These are phyloP conservation scores for Exophiala xenobiotica DNA, from an alignment of 2,329 filamentous ascomycete species.

Conservation along the genomic window DNA sequence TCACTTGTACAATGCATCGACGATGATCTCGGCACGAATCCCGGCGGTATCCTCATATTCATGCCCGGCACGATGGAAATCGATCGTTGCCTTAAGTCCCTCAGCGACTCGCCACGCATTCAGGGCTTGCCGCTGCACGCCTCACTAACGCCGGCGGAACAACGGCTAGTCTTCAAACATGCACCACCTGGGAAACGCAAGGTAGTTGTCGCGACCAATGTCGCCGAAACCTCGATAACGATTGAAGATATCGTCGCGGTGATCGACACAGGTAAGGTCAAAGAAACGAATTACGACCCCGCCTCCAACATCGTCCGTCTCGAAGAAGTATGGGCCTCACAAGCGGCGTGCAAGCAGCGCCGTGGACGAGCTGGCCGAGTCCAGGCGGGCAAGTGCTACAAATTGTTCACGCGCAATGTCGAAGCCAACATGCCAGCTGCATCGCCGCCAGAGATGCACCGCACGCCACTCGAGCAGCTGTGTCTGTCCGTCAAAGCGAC, in stretches of 20 bases:
- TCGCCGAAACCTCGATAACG: conserved; percentile 96
- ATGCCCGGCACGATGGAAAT: conserved; percentile 91
- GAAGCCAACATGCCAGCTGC: conserved; percentile 82
- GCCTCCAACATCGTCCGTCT: conserved; percentile 91
- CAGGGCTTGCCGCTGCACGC: conserved; percentile 88
- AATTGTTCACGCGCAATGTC: conserved; percentile 83
- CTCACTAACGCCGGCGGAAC: conserved; percentile 82
- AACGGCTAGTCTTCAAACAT: conserved; percentile 78
- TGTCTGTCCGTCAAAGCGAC: conserved; percentile 84
- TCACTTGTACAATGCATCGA: conserved; percentile 82
- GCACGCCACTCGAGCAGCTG: conserved; percentile 89
- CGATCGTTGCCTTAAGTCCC: conserved; percentile 69
- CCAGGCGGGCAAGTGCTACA: conserved; percentile 87
- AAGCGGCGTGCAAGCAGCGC: conserved; percentile 90
- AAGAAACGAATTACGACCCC: conserved; percentile 92
- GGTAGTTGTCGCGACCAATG: conserved; percentile 91
- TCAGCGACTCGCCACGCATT: conserved; percentile 64
- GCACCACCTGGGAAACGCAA: conserved; percentile 81
- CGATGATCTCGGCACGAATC: conserved; percentile 66
- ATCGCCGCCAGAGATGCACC: conserved; percentile 88
- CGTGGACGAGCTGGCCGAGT: conserved; percentile 92
- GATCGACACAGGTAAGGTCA: conserved; percentile 91
- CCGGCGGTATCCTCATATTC: conserved; percentile 93
- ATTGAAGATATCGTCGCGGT: conserved; percentile 97
- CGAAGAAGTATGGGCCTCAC: conserved; percentile 92